A percentile compares a stretch with the other conserved stretches of the same genome.
Evolutionary conservation across 164 flowering plant genomes (phyloP).

Genomic region (Tetrastigma voinierianum): DNA sequence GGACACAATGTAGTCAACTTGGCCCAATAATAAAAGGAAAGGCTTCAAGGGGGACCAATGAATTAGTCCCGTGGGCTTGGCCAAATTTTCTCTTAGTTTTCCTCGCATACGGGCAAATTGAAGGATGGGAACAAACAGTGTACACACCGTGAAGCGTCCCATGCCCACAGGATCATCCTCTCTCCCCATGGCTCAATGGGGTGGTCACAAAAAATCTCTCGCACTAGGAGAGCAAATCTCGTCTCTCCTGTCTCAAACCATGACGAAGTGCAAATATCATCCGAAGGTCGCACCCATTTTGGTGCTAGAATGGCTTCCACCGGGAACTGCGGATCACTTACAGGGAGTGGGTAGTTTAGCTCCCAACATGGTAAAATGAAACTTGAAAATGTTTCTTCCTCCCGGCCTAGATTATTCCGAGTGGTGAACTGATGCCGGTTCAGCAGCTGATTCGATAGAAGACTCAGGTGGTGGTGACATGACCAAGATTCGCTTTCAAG

Average conservation of each 20-base stretch:
- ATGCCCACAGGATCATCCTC: conserved; percentile 72
- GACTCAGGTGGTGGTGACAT: conserved; percentile 36
- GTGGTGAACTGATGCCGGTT: too few species aligned
- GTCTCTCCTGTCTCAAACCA: conserved; percentile 67
- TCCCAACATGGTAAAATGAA: conserved; percentile 55
- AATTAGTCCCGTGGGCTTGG: too few species aligned
- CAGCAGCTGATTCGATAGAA: too few species aligned
- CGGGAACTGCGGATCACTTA: too few species aligned
- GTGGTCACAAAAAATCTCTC: conserved; percentile 76
- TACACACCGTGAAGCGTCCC: conserved; percentile 64
- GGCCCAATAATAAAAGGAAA: too few species aligned
- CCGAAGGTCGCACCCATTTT: too few species aligned
- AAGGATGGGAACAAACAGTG: conserved; percentile 51
- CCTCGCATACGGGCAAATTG: too few species aligned
- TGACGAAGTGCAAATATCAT: conserved; percentile 55
- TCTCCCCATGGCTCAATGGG: conserved; percentile 81
- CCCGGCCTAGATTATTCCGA: conserved; percentile 63
- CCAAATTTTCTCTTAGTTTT: too few species aligned
- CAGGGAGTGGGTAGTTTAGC: conserved; percentile 31
- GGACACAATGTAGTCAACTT: too few species aligned
- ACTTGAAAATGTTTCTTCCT: conserved; percentile 58
- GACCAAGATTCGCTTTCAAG: too few species aligned
- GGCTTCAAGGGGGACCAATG: too few species aligned
- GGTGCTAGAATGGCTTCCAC: too few species aligned
- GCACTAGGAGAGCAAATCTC: conserved; percentile 71